These are phyloP conservation scores for Trapa incisa DNA, from an alignment of 345 rosid genomes.

Conservation along the genomic window DNA sequence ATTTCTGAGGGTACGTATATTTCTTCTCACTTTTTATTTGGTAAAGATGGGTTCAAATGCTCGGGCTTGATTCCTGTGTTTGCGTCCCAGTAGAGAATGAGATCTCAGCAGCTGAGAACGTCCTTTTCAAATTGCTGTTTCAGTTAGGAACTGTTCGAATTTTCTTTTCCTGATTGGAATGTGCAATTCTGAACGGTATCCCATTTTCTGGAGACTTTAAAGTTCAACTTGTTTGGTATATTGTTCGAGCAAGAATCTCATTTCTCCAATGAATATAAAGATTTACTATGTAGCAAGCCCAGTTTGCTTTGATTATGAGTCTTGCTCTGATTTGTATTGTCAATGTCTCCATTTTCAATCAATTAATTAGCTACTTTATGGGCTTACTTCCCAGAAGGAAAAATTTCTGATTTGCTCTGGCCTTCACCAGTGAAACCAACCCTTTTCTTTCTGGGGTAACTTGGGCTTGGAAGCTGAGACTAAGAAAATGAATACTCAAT, in stretches of 20 bases:
- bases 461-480: neutral
- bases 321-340: constrained; percentile 2
- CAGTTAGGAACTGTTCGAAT: neutral
- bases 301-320: neutral
- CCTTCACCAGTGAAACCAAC: neutral
- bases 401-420: neutral
- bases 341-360: neutral
- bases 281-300: neutral
- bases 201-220: constrained; percentile 2
- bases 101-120: constrained; percentile 35
- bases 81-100: constrained; percentile 8
- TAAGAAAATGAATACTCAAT: neutral
- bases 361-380: neutral
- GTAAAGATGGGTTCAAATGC: neutral
- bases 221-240: constrained; percentile 18
- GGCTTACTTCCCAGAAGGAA: neutral
- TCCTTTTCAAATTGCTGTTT: constrained; percentile 17
- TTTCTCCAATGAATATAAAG: neutral
- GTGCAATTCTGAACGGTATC: constrained; percentile 3
- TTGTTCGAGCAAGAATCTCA: constrained; percentile 18
- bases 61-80: neutral
- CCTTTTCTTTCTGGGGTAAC: neutral
- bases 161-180: constrained; percentile 5
- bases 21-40: neutral
- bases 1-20: neutral